These are phyloP conservation scores for Sporothrix sp. DNA, from an alignment of 2,329 filamentous ascomycete genomes.

Conservation along the genomic window DNA sequence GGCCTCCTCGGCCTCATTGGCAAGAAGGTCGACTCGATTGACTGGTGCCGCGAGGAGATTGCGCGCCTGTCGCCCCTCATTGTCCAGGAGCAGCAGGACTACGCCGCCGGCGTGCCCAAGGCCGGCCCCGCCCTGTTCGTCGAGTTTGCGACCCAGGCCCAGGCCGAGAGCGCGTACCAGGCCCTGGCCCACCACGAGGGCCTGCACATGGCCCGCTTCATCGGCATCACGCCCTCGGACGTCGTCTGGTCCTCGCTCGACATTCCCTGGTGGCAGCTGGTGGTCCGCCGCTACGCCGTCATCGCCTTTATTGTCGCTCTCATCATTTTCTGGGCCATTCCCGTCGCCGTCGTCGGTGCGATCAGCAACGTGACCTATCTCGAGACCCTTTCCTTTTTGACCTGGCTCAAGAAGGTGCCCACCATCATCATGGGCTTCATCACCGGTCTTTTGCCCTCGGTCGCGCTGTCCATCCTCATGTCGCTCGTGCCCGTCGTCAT, in stretches of 20 bases:
- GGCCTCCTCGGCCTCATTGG: slow-evolving; percentile 62
- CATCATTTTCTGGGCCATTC: slow-evolving; percentile 78
- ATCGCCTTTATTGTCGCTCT: slow-evolving; percentile 63
- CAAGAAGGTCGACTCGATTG: slow-evolving; percentile 88
- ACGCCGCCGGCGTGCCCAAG: slow-evolving; percentile 54
- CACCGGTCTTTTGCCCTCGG: slow-evolving; percentile 70
- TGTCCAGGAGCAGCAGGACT: slow-evolving; percentile 55
- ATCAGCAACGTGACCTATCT: slow-evolving; percentile 77
- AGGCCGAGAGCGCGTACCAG: slow-evolving; percentile 81
- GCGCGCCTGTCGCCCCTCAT: slow-evolving; percentile 64
- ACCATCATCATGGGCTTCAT: slow-evolving; percentile 65
- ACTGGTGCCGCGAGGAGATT: slow-evolving; percentile 74
- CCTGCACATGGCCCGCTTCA: slow-evolving; percentile 75
- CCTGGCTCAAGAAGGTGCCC: slow-evolving; percentile 64
- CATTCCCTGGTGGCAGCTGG: slow-evolving; percentile 77
- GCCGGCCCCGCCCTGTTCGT: slow-evolving; percentile 75
- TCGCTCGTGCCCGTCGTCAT: slow-evolving; percentile 75
- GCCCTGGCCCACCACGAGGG: slow-evolving; percentile 78
- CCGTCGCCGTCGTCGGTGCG: slow-evolving; percentile 68
- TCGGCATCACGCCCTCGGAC: slow-evolving; percentile 72
- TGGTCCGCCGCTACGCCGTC: slow-evolving; percentile 61
- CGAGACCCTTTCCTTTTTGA: slow-evolving; percentile 54
- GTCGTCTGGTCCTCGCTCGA: slow-evolving; percentile 80
- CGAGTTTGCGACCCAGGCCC: slow-evolving; percentile 73
- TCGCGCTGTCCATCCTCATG: slow-evolving; percentile 76